Evolutionary conservation across 2,329 filamentous ascomycete species (phyloP), one percentile per base, ranked within the genome.

Genomic region (Aspergillus carbonarius): DNA sequence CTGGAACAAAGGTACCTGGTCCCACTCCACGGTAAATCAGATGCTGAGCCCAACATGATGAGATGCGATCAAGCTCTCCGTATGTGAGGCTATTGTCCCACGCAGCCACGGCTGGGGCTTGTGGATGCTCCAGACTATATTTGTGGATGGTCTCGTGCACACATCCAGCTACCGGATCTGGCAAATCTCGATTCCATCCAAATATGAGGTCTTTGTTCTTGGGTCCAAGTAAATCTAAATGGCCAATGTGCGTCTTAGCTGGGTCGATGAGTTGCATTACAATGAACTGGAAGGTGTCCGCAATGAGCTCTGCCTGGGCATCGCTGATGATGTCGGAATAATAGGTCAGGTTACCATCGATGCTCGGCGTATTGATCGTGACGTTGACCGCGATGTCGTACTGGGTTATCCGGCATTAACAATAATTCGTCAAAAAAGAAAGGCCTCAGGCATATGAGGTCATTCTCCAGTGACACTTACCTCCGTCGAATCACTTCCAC

Each of bases 261-360:
- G 25, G 25, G 10, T 27, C 23, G 7, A 56, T 48, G 37, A 60
- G 40, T n/a, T 57, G 48, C 20, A 53, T n/a, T 6, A 57, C 35
- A 27, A 40, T 30, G 17, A 39, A n/a, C 8, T 54, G 42, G 27
- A 58, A 56, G 5, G 59, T 42, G 25, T 58, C 55, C 2, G 52
- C 55, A 32, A 61, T 49, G 18, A 55, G 17, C 20, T 39, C 35
- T 39, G 48, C 55, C 34, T 58, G 59, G 1, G 32, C 9, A n/a
- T 52, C 37, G 9, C 25, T 30, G 7, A 55, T 10, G 12, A 39
- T 20, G n/a, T 48, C 9, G 18, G 37, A 17, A 39, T 51, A 55
- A 44, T 55, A 61, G 9, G 52, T 58, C 10, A 61, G 35, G 13
- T 76, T 69, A 12, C 65, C 69, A 13, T 67, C 56, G 15, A 71